phyloP scores from a whole-genome alignment of 352 stramenopile genomes.

The Nothophytophthora sp. region DNA sequence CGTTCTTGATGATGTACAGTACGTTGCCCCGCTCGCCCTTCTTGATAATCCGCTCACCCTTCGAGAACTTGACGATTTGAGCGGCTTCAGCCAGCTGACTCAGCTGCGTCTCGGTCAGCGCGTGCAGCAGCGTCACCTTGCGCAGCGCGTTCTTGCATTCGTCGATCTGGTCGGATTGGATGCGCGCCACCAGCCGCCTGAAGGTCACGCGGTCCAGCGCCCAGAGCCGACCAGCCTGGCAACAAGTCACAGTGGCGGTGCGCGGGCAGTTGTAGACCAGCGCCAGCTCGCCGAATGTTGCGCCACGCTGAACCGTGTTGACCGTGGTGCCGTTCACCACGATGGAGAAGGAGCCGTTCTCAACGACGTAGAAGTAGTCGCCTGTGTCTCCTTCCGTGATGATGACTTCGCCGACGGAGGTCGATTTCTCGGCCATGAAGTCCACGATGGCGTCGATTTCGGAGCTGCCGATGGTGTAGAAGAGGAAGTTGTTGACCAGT shows the following conservation, averaged over 20 bases:
- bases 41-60: slow-evolving; percentile 79
- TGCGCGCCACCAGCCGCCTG: slow-evolving; percentile 79
- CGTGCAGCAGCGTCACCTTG: slow-evolving; percentile 55
- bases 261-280: slow-evolving; percentile 96
- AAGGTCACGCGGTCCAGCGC: slow-evolving; percentile 88
- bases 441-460: slow-evolving; percentile 57
- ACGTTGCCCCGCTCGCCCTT: slow-evolving; percentile 82
- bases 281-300: slow-evolving; percentile 94
- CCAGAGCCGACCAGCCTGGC: slow-evolving; percentile 65
- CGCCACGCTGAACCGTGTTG: slow-evolving; percentile 67
- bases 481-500: slow-evolving; percentile 67
- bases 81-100: slow-evolving; percentile 61
- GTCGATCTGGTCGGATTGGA: slow-evolving; percentile 59
- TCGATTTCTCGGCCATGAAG: slow-evolving; percentile 53
- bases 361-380: slow-evolving; percentile 84
- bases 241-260: slow-evolving; percentile 84
- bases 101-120: slow-evolving; percentile 61
- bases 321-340: slow-evolving; percentile 82
- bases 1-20: slow-evolving; percentile 88
- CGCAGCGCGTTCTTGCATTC: slow-evolving; percentile 68
- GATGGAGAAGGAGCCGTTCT: slow-evolving; percentile 87
- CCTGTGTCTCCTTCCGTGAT: slow-evolving; percentile 69
- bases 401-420: slow-evolving; percentile 40
- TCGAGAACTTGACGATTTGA: slow-evolving; percentile 66
- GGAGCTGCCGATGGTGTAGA: slow-evolving; percentile 53